phyloP scores from a whole-genome alignment of 2,329 filamentous ascomycete genomes.

The Apiospora saccharicola region DNA sequence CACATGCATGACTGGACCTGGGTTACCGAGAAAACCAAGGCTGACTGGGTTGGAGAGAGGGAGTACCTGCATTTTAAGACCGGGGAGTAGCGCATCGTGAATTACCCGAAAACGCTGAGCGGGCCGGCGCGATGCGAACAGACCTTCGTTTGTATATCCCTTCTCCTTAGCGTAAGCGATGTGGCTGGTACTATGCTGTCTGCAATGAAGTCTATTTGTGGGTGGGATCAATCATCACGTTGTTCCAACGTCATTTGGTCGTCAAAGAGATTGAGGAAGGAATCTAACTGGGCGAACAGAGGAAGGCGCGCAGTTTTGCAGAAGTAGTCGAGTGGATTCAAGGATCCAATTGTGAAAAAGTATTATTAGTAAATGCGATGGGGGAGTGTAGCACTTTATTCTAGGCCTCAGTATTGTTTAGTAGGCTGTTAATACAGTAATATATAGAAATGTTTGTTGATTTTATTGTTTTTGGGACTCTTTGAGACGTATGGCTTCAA shows the following conservation, averaged over 20 bases:
- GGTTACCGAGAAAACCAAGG: not conserved
- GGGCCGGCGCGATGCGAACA: constrained; percentile 12
- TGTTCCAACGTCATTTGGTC: constrained; percentile 1
- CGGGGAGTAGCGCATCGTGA: constrained; percentile 29
- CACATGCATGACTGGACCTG: not conserved
- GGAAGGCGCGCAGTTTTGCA: not conserved
- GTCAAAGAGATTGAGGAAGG: not conserved
- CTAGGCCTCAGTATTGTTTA: not conserved
- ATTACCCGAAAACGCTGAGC: not conserved
- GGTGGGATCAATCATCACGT: not conserved
- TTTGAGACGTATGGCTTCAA: constrained; percentile 2
- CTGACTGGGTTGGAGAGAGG: not conserved
- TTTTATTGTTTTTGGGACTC: not conserved
- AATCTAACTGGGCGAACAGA: not conserved
- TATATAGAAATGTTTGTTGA: not conserved
- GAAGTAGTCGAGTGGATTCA: not conserved
- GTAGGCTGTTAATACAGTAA: not conserved
- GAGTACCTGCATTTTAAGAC: constrained; percentile 28
- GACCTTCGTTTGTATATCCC: not conserved
- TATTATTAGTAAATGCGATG: not conserved
- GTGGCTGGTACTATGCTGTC: not conserved
- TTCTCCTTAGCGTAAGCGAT: not conserved
- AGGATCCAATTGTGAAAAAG: not conserved
- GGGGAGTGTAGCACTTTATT: not conserved
- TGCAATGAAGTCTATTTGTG: constrained; percentile 13